A percentile compares a stretch with the other conserved stretches of the same genome.
phyloP scores from a whole-genome alignment of 2,329 filamentous ascomycete species.

The Ascochyta koolunga region DNA sequence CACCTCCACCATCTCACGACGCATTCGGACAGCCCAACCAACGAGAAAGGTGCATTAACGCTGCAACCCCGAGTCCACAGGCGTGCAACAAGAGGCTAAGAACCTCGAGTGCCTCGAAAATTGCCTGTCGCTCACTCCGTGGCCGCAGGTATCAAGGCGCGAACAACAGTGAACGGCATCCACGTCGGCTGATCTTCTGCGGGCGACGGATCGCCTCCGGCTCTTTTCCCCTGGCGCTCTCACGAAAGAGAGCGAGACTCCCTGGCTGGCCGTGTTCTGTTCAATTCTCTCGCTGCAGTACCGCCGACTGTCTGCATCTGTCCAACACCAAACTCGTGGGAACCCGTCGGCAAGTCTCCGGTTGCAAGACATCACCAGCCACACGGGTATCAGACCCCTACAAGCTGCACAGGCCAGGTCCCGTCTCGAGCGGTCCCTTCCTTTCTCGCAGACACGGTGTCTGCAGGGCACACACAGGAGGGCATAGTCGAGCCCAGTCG shows the following conservation, averaged over 20 bases:
- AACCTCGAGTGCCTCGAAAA: slow-evolving; percentile 17
- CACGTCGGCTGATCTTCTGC: slow-evolving; percentile 5
- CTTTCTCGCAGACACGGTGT: slow-evolving; percentile 9
- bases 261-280: slow-evolving; percentile 6
- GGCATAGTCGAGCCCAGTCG: slow-evolving; percentile 29
- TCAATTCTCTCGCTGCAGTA: slow-evolving; percentile 21
- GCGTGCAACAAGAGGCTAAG: slow-evolving; percentile 20
- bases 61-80: slow-evolving; percentile 20
- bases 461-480: slow-evolving; percentile 18
- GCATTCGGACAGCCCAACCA: slow-evolving; percentile 24
- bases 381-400: slow-evolving; percentile 31
- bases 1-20: slow-evolving; percentile 23
- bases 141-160: slow-evolving; percentile 14
- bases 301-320: slow-evolving; percentile 19
- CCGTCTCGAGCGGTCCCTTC: slow-evolving; percentile 20
- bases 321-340: slow-evolving; percentile 21
- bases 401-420: slow-evolving; percentile 25
- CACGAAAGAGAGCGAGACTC: slow-evolving; percentile 6
- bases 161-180: slow-evolving; percentile 14
- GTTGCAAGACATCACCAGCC: slow-evolving; percentile 25
- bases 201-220: slow-evolving; percentile 6
- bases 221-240: slow-evolving; percentile 17
- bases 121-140: slow-evolving; percentile 17
- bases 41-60: slow-evolving; percentile 28
- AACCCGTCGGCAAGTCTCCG: slow-evolving; percentile 26